Evolutionary conservation across 176 grass and related monocot species (phyloP), one percentile per base, ranked within the genome.

Genomic region (Juncus inflexus): DNA sequence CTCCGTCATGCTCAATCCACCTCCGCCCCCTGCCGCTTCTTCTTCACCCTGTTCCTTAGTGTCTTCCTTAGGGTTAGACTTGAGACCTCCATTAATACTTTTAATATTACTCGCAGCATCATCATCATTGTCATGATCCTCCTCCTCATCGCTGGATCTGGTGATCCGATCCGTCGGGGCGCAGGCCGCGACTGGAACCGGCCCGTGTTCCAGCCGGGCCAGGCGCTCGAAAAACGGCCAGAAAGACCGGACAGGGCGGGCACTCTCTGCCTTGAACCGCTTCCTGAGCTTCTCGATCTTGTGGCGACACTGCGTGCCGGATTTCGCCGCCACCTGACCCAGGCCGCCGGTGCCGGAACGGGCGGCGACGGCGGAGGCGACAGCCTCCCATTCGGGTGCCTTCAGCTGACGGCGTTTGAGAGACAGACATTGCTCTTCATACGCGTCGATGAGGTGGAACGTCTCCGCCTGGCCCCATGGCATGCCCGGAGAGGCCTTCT

Each of bases 281-380:
- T 92, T 97, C 55, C 94, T 87, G 16, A 97, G 94, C 77, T 97
- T 97, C 88, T 97, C 94, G 60, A 97, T 84, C 85, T 97, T 97
- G 85, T 97, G 94, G 60, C 94, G 87, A 67, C 94, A 91, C 80
- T 97, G 94, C 56, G 94, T 97, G 1, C 94, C 88, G 35, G 82
- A 86, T 74, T 97, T 97, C 63, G 80, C 65, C 3, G 67, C 87
- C 9, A 57, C 12, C 36, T 68, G 66, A 53, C 61, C 41, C 13
- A 60, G 47, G 65, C 76, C 74, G 2, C 57, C 78, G 2, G 67
- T 77, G 2, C 69, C 69, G 58, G 60, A 89, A 13, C 80, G 85
- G 37, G 50, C 77, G 5, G 83, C 83, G 61, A 89, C 77, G 3
- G 72, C 80, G 12, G 60, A 51, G 35, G 94, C 85, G 63, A 97